phyloP scores from a whole-genome alignment of 2,329 filamentous ascomycete genomes.

The Pseudogymnoascus sp. region DNA sequence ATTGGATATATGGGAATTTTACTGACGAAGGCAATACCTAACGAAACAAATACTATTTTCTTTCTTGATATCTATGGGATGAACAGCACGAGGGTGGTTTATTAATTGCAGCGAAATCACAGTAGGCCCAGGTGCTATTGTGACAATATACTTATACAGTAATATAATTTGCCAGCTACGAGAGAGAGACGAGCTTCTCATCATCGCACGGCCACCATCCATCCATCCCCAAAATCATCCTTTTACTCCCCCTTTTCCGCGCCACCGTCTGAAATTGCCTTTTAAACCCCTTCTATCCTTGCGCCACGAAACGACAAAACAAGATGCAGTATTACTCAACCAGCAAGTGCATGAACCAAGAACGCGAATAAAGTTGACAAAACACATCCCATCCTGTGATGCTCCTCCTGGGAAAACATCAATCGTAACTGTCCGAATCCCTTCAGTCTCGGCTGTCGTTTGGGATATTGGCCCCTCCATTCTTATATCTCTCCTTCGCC shows the following conservation, averaged over 20 bases:
- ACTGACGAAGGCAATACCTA: neutral
- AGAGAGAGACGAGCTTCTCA: neutral
- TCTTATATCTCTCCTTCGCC: neutral
- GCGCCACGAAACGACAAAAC: neutral
- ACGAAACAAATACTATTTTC: slow-evolving; percentile 1
- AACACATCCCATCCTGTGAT: neutral
- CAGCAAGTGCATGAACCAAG: neutral
- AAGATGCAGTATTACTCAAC: neutral
- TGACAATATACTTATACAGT: neutral
- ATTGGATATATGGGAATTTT: neutral
- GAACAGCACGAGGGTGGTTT: neutral
- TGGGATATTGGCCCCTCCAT: neutral
- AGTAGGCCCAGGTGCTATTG: neutral
- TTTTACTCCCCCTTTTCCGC: neutral
- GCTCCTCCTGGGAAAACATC: slow-evolving; percentile 1
- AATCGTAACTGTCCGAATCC: neutral
- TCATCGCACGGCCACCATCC: neutral
- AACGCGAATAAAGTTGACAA: neutral
- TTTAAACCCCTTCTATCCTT: neutral
- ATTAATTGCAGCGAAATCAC: neutral
- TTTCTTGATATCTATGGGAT: neutral
- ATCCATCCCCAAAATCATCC: neutral
- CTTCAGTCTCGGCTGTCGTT: neutral
- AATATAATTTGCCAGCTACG: neutral
- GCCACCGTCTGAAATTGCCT: neutral